These are phyloP conservation scores for Jimgerdemannia flammicorona DNA, from an alignment of 192 early-diverging fungal genomes.

Conservation along the genomic window DNA sequence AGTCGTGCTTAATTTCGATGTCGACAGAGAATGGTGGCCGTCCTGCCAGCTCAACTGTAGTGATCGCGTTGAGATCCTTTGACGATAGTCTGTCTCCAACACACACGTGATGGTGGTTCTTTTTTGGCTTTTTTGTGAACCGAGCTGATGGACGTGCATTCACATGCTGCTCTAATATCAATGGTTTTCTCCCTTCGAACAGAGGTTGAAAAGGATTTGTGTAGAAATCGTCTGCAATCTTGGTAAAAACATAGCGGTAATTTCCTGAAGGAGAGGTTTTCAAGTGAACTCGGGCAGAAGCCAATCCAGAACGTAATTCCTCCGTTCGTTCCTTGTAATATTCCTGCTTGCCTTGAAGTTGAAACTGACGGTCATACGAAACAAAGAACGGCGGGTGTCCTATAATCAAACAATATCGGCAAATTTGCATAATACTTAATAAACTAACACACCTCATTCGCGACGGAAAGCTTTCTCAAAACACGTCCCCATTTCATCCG, in stretches of 20 bases:
- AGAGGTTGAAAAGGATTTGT: constrained; percentile 6
- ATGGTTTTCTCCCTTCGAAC: neutral
- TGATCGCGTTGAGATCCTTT: constrained; percentile 15
- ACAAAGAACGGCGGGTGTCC: constrained; percentile 27
- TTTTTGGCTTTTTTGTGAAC: constrained; percentile 12
- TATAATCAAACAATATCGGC: neutral
- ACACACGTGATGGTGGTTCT: constrained; percentile 19
- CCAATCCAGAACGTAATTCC: constrained; percentile 23
- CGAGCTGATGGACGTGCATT: constrained; percentile 22
- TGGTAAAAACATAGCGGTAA: constrained; percentile 31
- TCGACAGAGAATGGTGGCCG: constrained; percentile 29
- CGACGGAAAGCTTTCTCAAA: no score
- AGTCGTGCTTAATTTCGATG: constrained; percentile 23
- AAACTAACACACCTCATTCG: neutral
- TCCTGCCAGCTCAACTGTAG: constrained; percentile 25
- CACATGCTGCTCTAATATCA: constrained; percentile 33
- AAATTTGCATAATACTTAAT: neutral
- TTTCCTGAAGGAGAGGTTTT: constrained; percentile 24
- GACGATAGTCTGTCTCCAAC: constrained; percentile 26
- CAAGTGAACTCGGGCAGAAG: constrained; percentile 22
- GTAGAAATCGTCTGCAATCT: constrained; percentile 36
- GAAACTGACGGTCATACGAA: constrained; percentile 14
- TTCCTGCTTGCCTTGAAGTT: constrained; percentile 1
- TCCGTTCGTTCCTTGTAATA: constrained; percentile 8
- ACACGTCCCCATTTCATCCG: no score